phyloP scores from a whole-genome alignment of 2,329 filamentous ascomycete species.

The Hortaea werneckii region DNA sequence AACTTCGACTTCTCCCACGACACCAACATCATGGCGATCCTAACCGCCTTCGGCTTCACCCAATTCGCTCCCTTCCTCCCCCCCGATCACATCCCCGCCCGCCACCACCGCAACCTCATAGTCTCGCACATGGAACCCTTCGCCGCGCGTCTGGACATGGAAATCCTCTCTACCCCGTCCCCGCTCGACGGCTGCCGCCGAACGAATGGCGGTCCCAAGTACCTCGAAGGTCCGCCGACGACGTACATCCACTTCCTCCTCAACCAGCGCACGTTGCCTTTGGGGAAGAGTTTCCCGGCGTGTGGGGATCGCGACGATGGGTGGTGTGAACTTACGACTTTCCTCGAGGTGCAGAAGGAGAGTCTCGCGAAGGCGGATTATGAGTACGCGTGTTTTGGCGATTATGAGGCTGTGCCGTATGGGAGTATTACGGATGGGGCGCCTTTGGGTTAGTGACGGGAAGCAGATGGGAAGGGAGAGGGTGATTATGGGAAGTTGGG shows the following conservation, averaged over 20 bases:
- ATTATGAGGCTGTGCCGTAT: slow-evolving; percentile 41
- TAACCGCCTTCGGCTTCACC: slow-evolving; percentile 61
- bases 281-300: slow-evolving; percentile 54
- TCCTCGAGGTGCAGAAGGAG: slow-evolving; percentile 51
- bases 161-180: slow-evolving; percentile 58
- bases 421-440: slow-evolving; percentile 42
- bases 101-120: slow-evolving; percentile 49
- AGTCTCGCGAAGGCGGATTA: slow-evolving; percentile 50
- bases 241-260: slow-evolving; percentile 65
- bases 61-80: slow-evolving; percentile 57
- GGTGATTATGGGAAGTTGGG: too few relatives aligned
- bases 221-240: slow-evolving; percentile 42
- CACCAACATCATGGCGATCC: slow-evolving; percentile 48
- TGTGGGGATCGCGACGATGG: slow-evolving; percentile 60
- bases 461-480: too few relatives aligned
- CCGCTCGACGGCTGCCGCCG: slow-evolving; percentile 49
- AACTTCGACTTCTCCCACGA: slow-evolving; percentile 75
- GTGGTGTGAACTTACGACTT: slow-evolving; percentile 65
- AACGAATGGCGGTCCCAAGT: slow-evolving; percentile 29
- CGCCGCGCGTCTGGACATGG: slow-evolving; percentile 61
- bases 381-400: slow-evolving; percentile 55
- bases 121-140: slow-evolving; percentile 62
- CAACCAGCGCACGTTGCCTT: slow-evolving; percentile 57
- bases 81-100: slow-evolving; percentile 43
- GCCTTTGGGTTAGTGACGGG: slow-evolving; percentile 19